Evolutionary conservation across 495 filamentous ascomycete genomes (phyloP).

Genomic region (Neurospora sp.): DNA sequence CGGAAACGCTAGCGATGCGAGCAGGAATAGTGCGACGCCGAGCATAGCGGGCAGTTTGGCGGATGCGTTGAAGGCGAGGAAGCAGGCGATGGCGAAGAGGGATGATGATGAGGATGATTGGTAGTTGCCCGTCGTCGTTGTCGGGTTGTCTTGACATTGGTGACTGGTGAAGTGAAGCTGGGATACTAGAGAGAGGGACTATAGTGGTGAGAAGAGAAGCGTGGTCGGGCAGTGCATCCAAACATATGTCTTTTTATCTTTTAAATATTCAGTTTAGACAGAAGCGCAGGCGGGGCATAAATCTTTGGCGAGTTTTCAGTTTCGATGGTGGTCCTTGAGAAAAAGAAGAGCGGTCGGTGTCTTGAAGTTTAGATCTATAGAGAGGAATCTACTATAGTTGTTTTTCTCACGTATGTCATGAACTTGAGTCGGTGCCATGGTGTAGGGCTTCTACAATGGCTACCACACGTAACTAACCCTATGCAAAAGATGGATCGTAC

Average conservation of each 20-base stretch:
- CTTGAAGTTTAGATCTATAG: neutral
- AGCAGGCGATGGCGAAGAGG: constrained; percentile 54
- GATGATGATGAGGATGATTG: constrained; percentile 62
- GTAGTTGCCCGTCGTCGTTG: constrained; percentile 22
- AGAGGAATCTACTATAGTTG: neutral
- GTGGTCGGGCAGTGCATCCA: neutral
- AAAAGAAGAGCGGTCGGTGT: neutral
- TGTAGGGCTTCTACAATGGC: too few relatives aligned
- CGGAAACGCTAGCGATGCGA: constrained; percentile 35
- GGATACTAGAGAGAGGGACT: too few relatives aligned
- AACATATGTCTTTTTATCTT: neutral
- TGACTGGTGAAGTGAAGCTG: neutral
- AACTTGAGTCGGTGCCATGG: neutral
- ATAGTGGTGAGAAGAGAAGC: neutral
- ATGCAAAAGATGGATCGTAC: too few relatives aligned
- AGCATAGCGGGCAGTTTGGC: constrained; percentile 79
- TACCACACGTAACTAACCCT: too few relatives aligned
- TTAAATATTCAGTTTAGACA: neutral
- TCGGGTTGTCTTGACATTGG: too few relatives aligned
- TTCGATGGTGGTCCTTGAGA: neutral
- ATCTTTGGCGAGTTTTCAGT: neutral
- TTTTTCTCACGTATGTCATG: neutral
- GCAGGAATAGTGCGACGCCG: constrained; percentile 54
- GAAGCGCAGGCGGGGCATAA: neutral
- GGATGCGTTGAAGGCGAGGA: constrained; percentile 62